phyloP scores from a whole-genome alignment of 2,329 filamentous ascomycete species.

The Talaromyces rugulosus region DNA sequence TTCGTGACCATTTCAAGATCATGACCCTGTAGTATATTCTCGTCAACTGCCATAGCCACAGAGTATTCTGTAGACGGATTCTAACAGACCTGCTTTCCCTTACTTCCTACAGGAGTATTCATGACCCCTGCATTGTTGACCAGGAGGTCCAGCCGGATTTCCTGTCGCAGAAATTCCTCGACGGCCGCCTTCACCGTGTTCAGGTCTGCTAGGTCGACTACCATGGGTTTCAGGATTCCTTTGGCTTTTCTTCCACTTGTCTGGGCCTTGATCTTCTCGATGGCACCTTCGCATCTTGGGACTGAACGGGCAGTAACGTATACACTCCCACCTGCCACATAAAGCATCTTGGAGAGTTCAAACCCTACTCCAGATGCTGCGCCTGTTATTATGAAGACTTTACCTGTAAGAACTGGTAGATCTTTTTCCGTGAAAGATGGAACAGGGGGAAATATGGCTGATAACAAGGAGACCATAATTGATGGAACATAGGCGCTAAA shows the following conservation, averaged over 20 bases:
- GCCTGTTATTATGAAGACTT: slow-evolving; percentile 27
- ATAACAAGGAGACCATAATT: slow-evolving; percentile 1
- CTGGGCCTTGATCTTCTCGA: background rate
- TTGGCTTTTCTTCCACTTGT: background rate
- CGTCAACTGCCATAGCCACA: background rate
- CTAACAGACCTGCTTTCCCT: slow-evolving; percentile 1
- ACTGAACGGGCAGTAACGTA: slow-evolving; percentile 20
- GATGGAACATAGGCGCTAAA: background rate
- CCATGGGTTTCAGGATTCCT: background rate
- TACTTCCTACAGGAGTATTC: slow-evolving; percentile 27
- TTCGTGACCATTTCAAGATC: slow-evolving; percentile 40
- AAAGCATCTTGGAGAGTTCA: slow-evolving; percentile 21
- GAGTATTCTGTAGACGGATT: slow-evolving; percentile 9
- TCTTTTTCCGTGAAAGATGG: slow-evolving; percentile 20
- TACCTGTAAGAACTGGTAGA: slow-evolving; percentile 16
- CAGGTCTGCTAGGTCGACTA: background rate
- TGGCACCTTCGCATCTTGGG: background rate
- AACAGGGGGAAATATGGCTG: slow-evolving; percentile 13
- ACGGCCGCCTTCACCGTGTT: slow-evolving; percentile 20
- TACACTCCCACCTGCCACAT: slow-evolving; percentile 18
- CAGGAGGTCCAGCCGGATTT: slow-evolving; percentile 37
- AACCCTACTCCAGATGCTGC: slow-evolving; percentile 22
- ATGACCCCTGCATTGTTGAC: slow-evolving; percentile 39
- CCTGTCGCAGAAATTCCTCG: slow-evolving; percentile 29
- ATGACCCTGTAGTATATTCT: slow-evolving; percentile 21